phyloP scores from a whole-genome alignment of 169 alveolate species.

The Plasmodium gaboni region DNA sequence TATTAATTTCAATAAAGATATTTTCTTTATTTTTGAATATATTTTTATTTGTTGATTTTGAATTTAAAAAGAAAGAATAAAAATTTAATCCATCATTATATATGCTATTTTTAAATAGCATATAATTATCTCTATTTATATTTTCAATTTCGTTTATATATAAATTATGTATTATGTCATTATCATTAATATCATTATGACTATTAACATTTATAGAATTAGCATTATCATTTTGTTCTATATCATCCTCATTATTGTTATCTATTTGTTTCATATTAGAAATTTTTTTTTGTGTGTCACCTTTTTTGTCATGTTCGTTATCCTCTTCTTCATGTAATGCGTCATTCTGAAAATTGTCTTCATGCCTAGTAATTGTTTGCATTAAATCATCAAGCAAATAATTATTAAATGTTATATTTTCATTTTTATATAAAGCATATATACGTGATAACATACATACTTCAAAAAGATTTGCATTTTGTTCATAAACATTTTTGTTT shows the following conservation, averaged over 20 bases:
- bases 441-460: slow-evolving; percentile 47
- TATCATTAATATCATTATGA: neutral
- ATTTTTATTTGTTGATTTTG: slow-evolving; percentile 42
- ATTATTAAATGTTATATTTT: slow-evolving; percentile 58
- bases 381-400: slow-evolving; percentile 51
- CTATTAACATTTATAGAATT: neutral
- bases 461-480: slow-evolving; percentile 59
- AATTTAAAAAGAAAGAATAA: slow-evolving; percentile 47
- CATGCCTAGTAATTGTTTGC: slow-evolving; percentile 29
- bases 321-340: neutral
- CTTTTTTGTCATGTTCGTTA: neutral
- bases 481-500: slow-evolving; percentile 51
- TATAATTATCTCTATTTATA: slow-evolving; percentile 46
- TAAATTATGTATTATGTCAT: neutral
- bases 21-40: neutral
- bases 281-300: neutral
- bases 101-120: slow-evolving; percentile 24
- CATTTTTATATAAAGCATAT: slow-evolving; percentile 56
- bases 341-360: slow-evolving; percentile 45
- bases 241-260: neutral
- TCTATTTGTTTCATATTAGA: neutral
- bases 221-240: neutral
- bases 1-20: slow-evolving; percentile 9
- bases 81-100: slow-evolving; percentile 57
- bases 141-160: slow-evolving; percentile 53